Base-by-base conservation (phyloP, 2,329 filamentous ascomycete genomes). In the Aspergillus fischeri region DNA sequence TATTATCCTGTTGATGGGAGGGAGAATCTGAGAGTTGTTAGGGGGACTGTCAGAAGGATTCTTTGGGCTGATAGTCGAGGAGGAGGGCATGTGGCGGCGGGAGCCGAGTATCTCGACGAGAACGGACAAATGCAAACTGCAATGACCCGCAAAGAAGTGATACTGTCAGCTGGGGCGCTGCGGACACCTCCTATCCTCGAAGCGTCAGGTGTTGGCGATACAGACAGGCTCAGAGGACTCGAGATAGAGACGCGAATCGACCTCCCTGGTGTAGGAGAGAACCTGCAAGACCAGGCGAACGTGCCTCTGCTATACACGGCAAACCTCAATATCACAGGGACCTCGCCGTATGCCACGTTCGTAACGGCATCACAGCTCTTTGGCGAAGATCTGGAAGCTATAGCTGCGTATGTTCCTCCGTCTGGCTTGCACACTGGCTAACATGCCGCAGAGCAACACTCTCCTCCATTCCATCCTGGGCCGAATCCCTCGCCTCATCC, bases 111-210 rank as follows among this genome's bases (percentile, higher is more conserved):
- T 52, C 65, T 67, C 17, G 42, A 41, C 7, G 21, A 44, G 7
- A 21, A 27, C 1, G 60, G 58, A 1, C 0, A 28, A 2, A 17
- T 54, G 2, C 49, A 60, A 3, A 14, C 3, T 11, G 67, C 75
- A 6, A 73, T 60, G 4, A 72, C 65, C 59, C 67, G 56, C 11
- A 65, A 68, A 49, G 85, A 88, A 61, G 78, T 87, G 11, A 77
- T 89, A 38, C 70, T 89, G 3, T 81, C 80, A 2, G 83, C 83
- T 0, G 86, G 86, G 0, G 79, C 80, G 21, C 73, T 82, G 45
- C 80, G 81, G 64, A 84, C 81, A 17, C 86, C 80, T 3, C 83
- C 81, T 69, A 75, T 84, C 20, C 78, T 83, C 17, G 85, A 88
- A 61, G 74, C 86, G 1, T 86, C 84, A 0, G 85, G 85, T 0